Evolutionary conservation across 208 protist species (phyloP).

Genomic region (Leishmania martiniquensis): DNA sequence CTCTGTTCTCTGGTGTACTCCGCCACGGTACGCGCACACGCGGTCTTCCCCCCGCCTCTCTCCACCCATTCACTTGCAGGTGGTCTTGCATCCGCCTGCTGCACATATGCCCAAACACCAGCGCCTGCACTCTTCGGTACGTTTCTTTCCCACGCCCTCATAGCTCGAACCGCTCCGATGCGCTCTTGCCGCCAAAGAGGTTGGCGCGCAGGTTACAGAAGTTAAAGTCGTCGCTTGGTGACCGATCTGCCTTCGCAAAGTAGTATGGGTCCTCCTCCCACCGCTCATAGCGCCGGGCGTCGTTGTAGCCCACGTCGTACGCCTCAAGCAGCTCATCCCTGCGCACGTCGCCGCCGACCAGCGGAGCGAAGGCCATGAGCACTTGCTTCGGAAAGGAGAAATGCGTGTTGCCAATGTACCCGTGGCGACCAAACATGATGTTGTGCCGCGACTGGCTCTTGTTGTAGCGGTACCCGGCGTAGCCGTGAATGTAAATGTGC

Average conservation of each 20-base stretch:
- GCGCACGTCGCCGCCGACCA: conserved; percentile 46
- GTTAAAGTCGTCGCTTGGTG: conserved; percentile 82
- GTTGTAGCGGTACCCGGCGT: conserved; percentile 77
- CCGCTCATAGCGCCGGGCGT: conserved; percentile 85
- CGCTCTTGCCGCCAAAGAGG: conserved; percentile 75
- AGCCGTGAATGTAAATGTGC: conserved; percentile 91
- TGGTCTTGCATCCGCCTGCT: background rate
- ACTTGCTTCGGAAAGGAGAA: conserved; percentile 77
- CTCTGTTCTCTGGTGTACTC: no score
- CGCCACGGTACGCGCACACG: background rate
- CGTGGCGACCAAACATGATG: conserved; percentile 86
- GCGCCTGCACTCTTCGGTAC: background rate
- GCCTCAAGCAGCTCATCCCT: conserved; percentile 75
- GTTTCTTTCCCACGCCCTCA: conserved; percentile 13
- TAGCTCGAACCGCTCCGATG: conserved; percentile 73
- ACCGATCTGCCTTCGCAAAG: conserved; percentile 86
- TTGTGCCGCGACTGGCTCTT: conserved; percentile 86
- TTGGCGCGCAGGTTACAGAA: conserved; percentile 78
- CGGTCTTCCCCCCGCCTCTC: background rate
- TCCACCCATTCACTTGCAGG: background rate
- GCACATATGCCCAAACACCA: background rate
- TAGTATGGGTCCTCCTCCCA: conserved; percentile 93
- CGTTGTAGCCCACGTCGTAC: conserved; percentile 88
- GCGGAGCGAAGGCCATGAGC: conserved; percentile 72
- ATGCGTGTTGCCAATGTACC: conserved; percentile 83